A percentile compares a stretch with the other conserved stretches of the same genome.
Conservation (phyloP, 2,329 filamentous ascomycete genomes). For the Remersonia thermophila region DNA sequence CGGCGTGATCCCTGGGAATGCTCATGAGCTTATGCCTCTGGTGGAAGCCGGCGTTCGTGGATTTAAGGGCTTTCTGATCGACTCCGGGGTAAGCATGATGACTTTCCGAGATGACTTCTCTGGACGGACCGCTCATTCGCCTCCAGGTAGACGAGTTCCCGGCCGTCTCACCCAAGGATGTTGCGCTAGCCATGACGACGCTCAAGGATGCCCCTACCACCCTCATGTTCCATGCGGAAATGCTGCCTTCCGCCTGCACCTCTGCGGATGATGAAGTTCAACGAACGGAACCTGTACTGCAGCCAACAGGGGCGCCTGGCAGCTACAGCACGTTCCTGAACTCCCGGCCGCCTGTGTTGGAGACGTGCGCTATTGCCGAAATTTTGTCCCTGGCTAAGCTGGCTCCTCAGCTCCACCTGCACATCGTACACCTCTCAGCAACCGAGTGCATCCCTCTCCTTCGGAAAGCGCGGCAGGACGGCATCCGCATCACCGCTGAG, state of each 20-base stretch:
- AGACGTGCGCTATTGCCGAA: conserved; percentile 80
- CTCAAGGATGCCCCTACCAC: conserved; percentile 75
- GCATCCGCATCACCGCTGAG: conserved; percentile 81
- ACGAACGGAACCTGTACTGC: conserved; percentile 53
- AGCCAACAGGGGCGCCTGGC: conserved; percentile 58
- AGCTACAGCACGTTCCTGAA: conserved; percentile 84
- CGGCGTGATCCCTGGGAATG: conserved; percentile 84
- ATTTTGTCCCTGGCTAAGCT: conserved; percentile 71
- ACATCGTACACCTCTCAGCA: conserved; percentile 91
- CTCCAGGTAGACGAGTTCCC: conserved; percentile 85
- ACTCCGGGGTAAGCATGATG: conserved; percentile 67
- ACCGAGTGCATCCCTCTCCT: conserved; percentile 76
- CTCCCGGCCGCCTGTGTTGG: conserved; percentile 78
- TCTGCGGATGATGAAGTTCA: conserved; percentile 71
- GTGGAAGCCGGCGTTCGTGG: conserved; percentile 80
- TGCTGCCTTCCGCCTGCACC: conserved; percentile 76
- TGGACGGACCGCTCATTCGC: conserved; percentile 7
- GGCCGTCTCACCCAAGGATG: conserved; percentile 68
- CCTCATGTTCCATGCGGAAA: conserved; percentile 98
- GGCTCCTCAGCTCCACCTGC: conserved; percentile 71
- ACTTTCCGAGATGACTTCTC: neutral
- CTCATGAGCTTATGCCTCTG: conserved; percentile 62
- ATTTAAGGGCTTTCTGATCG: conserved; percentile 96
- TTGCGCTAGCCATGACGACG: conserved; percentile 65
- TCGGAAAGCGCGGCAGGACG: conserved; percentile 55